Evolutionary conservation across 371 early-diverging fungal genomes (phyloP).

Genomic region (Batkoa obscura): DNA sequence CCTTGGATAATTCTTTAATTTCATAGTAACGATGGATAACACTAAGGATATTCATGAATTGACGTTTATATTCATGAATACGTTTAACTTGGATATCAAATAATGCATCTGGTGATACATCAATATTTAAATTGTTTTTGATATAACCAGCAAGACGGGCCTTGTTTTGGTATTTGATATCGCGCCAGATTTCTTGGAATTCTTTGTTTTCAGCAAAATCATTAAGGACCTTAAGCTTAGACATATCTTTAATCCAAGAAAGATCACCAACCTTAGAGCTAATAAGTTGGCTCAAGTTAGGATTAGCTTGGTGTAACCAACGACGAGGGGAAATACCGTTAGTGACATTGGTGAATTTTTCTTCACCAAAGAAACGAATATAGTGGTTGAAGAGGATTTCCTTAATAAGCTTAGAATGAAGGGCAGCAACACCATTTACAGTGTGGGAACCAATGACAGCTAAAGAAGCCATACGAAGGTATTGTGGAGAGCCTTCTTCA

Average conservation of each 20-base stretch:
- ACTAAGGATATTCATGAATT: constrained; percentile 83
- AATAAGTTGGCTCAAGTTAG: constrained; percentile 53
- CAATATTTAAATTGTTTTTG: constrained; percentile 30
- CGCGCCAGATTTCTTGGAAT: constrained; percentile 66
- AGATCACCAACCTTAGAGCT: constrained; percentile 46
- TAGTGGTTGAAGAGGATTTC: constrained; percentile 67
- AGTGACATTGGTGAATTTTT: constrained; percentile 77
- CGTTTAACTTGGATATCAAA: constrained; percentile 91
- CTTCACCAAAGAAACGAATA: constrained; percentile 57
- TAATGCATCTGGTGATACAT: constrained; percentile 58
- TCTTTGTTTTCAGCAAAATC: constrained; percentile 28
- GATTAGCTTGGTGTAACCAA: constrained; percentile 88
- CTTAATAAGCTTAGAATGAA: constrained; percentile 76
- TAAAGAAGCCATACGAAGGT: constrained; percentile 40
- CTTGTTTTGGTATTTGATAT: constrained; percentile 71
- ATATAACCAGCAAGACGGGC: constrained; percentile 65
- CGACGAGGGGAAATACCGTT: constrained; percentile 84
- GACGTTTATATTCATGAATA: constrained; percentile 93
- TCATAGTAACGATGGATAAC: constrained; percentile 72
- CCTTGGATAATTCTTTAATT: constrained; percentile 46
- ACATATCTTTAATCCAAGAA: constrained; percentile 53
- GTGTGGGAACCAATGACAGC: constrained; percentile 57
- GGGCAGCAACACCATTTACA: constrained; percentile 82
- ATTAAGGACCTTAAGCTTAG: constrained; percentile 34
- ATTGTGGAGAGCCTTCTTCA: constrained; percentile 69